Conservation (phyloP, 352 stramenopile species). For the Phytophthora nicotianae region DNA sequence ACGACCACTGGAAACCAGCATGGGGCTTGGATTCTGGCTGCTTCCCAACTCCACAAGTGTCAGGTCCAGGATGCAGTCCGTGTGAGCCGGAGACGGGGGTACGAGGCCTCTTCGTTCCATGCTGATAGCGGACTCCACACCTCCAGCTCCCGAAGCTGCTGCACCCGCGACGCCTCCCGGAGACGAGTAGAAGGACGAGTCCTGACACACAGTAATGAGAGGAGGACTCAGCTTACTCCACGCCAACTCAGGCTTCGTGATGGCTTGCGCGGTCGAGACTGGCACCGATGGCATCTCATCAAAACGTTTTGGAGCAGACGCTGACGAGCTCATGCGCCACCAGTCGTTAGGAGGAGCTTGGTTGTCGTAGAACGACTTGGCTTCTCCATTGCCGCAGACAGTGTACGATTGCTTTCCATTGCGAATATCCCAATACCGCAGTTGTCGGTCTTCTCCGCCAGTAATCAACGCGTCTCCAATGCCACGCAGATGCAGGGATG, state of each 20-base stretch:
- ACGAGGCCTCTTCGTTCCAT: conserved; percentile 90
- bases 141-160: conserved; percentile 52
- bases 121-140: conserved; percentile 75
- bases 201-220: conserved; percentile 86
- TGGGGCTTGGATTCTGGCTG: conserved; percentile 49
- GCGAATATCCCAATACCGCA: conserved; percentile 98
- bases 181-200: conserved; percentile 73
- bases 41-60: conserved; percentile 93
- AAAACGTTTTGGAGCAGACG: conserved; percentile 30
- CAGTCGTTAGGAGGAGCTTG: conserved; percentile 76
- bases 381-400: conserved; percentile 87
- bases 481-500: conserved; percentile 86
- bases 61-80: conserved; percentile 96
- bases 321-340: conserved; percentile 79
- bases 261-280: conserved; percentile 29
- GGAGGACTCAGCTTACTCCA: conserved; percentile 87
- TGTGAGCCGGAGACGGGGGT: conserved; percentile 87
- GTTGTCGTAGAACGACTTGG: conserved; percentile 90
- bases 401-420: conserved; percentile 94
- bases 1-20: conserved; percentile 93
- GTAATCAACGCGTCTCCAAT: conserved; percentile 91
- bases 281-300: conserved; percentile 38
- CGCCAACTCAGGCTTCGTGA: conserved; percentile 86
- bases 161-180: conserved; percentile 49
- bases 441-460: conserved; percentile 93